Percentiles rank a stretch among this genome's conserved stretches.
phyloP scores from a whole-genome alignment of 208 protist species.

The Novymonas esmeraldas region DNA sequence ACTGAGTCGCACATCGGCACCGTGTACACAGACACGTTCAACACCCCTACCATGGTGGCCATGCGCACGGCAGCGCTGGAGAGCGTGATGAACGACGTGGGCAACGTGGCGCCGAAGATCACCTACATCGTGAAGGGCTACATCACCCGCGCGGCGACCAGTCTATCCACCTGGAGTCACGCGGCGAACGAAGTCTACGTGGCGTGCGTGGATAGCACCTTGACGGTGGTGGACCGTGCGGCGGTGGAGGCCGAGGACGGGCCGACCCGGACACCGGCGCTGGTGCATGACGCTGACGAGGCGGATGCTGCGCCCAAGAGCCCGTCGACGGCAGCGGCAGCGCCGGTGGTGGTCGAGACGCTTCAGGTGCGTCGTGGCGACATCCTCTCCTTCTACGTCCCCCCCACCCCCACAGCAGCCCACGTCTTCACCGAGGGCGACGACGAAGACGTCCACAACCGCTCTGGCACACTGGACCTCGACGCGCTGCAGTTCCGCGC shows the following conservation, averaged over 20 bases:
- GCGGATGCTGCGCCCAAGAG: not conserved
- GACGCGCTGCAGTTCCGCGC: conserved; percentile 1
- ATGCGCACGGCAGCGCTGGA: not conserved
- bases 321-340: not conserved
- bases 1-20: not conserved
- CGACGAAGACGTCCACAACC: not conserved
- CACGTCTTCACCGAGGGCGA: not conserved
- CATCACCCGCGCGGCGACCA: conserved; percentile 24
- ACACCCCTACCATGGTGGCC: not conserved
- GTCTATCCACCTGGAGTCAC: conserved; percentile 29
- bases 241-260: conserved; percentile 18
- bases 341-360: conserved; percentile 8
- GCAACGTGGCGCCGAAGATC: conserved; percentile 23
- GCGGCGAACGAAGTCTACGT: conserved; percentile 58
- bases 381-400: conserved; percentile 43
- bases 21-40: not conserved
- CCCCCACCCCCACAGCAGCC: not conserved
- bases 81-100: not conserved
- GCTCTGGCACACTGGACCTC: not conserved
- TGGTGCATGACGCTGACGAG: conserved; percentile 1
- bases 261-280: conserved; percentile 10
- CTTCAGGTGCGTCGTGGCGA: conserved; percentile 44
- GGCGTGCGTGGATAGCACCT: conserved; percentile 44
- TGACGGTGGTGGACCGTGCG: conserved; percentile 40
- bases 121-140: conserved; percentile 60